phyloP scores from a whole-genome alignment of 2,329 filamentous ascomycete genomes.

The Colletotrichum karsti region DNA sequence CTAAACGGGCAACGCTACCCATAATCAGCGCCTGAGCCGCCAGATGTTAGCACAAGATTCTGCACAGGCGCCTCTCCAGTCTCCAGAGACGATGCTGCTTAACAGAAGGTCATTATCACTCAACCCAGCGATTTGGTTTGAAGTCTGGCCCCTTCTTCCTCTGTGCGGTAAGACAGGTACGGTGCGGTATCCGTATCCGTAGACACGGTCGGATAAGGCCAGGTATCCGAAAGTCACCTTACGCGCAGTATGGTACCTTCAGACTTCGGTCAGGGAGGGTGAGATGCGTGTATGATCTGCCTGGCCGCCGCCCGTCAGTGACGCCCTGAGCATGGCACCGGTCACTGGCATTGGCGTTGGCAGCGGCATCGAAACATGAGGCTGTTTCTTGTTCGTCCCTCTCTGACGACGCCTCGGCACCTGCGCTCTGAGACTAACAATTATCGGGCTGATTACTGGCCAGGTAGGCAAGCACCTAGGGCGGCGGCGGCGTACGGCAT shows the following conservation, averaged over 20 bases:
- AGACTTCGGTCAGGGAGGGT: too few species aligned
- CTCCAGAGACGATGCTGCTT: not conserved
- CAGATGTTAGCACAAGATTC: not conserved
- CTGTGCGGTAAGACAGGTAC: not conserved
- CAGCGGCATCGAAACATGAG: constrained; percentile 42
- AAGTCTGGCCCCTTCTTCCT: constrained; percentile 30
- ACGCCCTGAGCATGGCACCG: not conserved
- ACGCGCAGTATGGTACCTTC: too few species aligned
- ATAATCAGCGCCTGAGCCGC: constrained; percentile 1
- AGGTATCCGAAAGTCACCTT: not conserved
- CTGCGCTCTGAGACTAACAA: constrained; percentile 19
- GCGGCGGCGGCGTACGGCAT: not conserved
- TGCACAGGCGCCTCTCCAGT: not conserved
- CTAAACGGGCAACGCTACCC: constrained; percentile 6
- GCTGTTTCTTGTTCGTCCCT: constrained; percentile 37
- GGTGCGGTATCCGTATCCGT: not conserved
- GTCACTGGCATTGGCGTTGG: too few species aligned
- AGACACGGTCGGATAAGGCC: too few species aligned
- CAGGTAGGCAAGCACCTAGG: too few species aligned
- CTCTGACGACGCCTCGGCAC: constrained; percentile 22
- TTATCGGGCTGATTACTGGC: not conserved
- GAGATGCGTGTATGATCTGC: constrained; percentile 2
- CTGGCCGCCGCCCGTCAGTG: not conserved
- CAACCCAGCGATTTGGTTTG: constrained; percentile 41
- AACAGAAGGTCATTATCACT: constrained; percentile 24